These are phyloP conservation scores for Teratosphaeria zuluensis DNA, from an alignment of 2,329 filamentous ascomycete genomes.

Conservation along the genomic window DNA sequence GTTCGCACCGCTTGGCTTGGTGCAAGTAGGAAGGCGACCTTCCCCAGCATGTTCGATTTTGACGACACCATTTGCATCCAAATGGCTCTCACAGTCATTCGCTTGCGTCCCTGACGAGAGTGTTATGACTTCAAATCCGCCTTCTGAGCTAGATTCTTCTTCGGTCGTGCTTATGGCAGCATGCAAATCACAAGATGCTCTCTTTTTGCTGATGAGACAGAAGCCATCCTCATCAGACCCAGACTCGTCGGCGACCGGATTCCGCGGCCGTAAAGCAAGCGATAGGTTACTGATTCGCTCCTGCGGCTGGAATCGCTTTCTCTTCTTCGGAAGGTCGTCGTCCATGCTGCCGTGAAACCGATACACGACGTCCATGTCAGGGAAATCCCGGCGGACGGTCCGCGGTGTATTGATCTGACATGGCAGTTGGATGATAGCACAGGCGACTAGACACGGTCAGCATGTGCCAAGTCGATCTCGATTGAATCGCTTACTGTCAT, in stretches of 20 bases:
- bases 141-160: constrained; percentile 5
- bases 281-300: not conserved
- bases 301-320: not conserved
- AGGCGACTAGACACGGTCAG: constrained; percentile 10
- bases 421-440: constrained; percentile 23
- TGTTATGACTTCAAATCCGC: not conserved
- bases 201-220: not conserved
- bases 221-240: not conserved
- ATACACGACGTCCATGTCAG: constrained; percentile 4
- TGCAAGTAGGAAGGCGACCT: not conserved
- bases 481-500: constrained; percentile 29
- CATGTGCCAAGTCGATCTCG: not conserved
- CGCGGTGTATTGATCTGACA: constrained; percentile 7
- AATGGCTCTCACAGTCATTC: not conserved
- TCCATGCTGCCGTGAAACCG: constrained; percentile 6
- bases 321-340: not conserved
- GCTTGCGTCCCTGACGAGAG: not conserved
- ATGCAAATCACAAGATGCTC: not conserved
- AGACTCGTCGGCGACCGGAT: not conserved
- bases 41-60: constrained; percentile 2
- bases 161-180: not conserved
- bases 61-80: constrained; percentile 7
- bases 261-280: not conserved
- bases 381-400: not conserved
- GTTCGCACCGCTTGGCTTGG: not conserved